phyloP scores from a whole-genome alignment of 2,329 filamentous ascomycete genomes.

The Calonectria pteridis region DNA sequence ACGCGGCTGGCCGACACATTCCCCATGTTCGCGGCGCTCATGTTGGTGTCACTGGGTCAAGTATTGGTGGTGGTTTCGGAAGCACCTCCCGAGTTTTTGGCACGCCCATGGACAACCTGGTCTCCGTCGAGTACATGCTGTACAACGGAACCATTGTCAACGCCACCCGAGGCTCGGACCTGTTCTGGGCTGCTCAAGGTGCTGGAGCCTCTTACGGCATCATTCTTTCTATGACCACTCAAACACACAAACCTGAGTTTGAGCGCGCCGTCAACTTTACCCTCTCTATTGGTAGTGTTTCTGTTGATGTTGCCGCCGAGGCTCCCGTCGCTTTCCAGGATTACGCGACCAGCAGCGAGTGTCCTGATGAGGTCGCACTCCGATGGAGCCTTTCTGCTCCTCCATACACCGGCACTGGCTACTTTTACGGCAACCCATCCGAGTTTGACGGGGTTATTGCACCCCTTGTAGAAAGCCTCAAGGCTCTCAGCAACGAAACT shows the following conservation, averaged over 20 bases:
- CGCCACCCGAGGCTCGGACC: slow-evolving; percentile 33
- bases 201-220: slow-evolving; percentile 41
- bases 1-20: slow-evolving; percentile 39
- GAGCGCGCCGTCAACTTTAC: slow-evolving; percentile 39
- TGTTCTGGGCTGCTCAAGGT: slow-evolving; percentile 41
- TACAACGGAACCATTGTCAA: slow-evolving; percentile 43
- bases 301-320: slow-evolving; percentile 28
- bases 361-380: slow-evolving; percentile 40
- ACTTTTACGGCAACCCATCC: slow-evolving; percentile 43
- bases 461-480: slow-evolving; percentile 31
- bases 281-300: slow-evolving; percentile 30
- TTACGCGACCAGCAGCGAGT: slow-evolving; percentile 25
- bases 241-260: slow-evolving; percentile 39
- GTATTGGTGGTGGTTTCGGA: slow-evolving; percentile 40
- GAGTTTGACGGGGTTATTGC: slow-evolving; percentile 33
- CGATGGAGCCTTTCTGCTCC: slow-evolving; percentile 35
- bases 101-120: slow-evolving; percentile 39
- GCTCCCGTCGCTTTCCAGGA: slow-evolving; percentile 42
- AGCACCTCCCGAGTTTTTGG: slow-evolving; percentile 35
- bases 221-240: slow-evolving; percentile 39
- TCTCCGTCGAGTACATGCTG: slow-evolving; percentile 40
- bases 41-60: slow-evolving; percentile 39
- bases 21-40: slow-evolving; percentile 42
- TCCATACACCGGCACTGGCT: slow-evolving; percentile 34
- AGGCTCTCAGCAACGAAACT: slow-evolving; percentile 23